Evolutionary conservation across 495 filamentous ascomycete species (phyloP).

Genomic region (Hyaloscypha variabilis): DNA sequence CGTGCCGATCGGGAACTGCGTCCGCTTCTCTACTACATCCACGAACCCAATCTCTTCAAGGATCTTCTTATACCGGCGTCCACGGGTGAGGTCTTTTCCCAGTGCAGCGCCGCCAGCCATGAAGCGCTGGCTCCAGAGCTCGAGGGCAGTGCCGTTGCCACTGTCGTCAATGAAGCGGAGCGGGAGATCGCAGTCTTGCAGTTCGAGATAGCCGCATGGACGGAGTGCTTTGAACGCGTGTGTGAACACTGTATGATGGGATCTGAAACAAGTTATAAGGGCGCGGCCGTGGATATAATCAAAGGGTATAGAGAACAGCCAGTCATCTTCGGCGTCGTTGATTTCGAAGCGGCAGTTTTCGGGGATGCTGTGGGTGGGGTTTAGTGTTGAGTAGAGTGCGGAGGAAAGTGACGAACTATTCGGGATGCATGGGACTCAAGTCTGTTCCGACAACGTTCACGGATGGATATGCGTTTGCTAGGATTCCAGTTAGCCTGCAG

Average conservation of each 20-base stretch:
- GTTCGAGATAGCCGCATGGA: slow-evolving; percentile 55
- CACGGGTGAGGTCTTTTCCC: not conserved
- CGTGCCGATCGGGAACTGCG: not conserved
- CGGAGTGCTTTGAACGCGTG: slow-evolving; percentile 26
- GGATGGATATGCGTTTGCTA: slow-evolving; percentile 39
- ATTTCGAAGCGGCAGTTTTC: slow-evolving; percentile 55
- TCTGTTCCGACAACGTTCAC: slow-evolving; percentile 52
- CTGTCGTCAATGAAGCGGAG: not conserved
- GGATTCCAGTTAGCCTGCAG: not conserved
- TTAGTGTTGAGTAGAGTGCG: not conserved
- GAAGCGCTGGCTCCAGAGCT: slow-evolving; percentile 33
- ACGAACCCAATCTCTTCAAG: slow-evolving; percentile 57
- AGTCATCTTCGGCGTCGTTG: slow-evolving; percentile 54
- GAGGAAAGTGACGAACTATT: slow-evolving; percentile 32
- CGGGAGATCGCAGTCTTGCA: slow-evolving; percentile 41
- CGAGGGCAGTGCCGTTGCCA: not conserved
- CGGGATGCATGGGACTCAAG: slow-evolving; percentile 54
- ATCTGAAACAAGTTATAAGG: not conserved
- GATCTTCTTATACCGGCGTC: not conserved
- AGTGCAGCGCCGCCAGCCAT: not conserved
- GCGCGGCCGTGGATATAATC: slow-evolving; percentile 54
- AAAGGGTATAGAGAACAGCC: slow-evolving; percentile 44
- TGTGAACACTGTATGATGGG: not conserved
- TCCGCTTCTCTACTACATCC: slow-evolving; percentile 3
- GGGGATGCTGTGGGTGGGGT: slow-evolving; percentile 40